Evolutionary conservation across 441 rosid species (phyloP).

Genomic region (Populus hybrid): DNA sequence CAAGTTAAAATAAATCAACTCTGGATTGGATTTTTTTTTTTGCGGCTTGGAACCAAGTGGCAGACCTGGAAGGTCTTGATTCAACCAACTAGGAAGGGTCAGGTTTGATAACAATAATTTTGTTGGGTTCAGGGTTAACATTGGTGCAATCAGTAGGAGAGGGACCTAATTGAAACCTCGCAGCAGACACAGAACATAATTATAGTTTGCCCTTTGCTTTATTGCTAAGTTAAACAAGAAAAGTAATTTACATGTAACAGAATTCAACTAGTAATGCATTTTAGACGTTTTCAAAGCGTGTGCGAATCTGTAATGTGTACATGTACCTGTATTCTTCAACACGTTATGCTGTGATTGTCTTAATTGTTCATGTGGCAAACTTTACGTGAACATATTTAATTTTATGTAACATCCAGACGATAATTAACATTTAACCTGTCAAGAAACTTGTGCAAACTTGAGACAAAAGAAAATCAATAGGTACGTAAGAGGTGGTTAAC

Average conservation of each 20-base stretch:
- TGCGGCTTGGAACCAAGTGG: too few relatives aligned
- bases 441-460: neutral
- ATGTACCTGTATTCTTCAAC: neutral
- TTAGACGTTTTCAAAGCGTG: conserved; percentile 1
- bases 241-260: neutral
- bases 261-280: neutral
- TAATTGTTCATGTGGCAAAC: neutral
- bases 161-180: neutral
- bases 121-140: too few relatives aligned
- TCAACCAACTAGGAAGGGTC: too few relatives aligned
- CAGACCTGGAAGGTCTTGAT: too few relatives aligned
- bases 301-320: neutral
- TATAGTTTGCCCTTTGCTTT: neutral
- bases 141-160: neutral
- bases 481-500: too few relatives aligned
- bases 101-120: neutral
- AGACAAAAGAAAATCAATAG: too few relatives aligned
- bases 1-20: too few relatives aligned
- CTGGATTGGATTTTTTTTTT: too few relatives aligned
- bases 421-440: neutral
- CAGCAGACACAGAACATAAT: neutral
- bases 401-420: neutral
- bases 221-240: neutral
- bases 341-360: neutral
- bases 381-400: neutral